These are phyloP conservation scores for Mallotus nudiflorus DNA, from an alignment of 345 rosid genomes.

Conservation along the genomic window DNA sequence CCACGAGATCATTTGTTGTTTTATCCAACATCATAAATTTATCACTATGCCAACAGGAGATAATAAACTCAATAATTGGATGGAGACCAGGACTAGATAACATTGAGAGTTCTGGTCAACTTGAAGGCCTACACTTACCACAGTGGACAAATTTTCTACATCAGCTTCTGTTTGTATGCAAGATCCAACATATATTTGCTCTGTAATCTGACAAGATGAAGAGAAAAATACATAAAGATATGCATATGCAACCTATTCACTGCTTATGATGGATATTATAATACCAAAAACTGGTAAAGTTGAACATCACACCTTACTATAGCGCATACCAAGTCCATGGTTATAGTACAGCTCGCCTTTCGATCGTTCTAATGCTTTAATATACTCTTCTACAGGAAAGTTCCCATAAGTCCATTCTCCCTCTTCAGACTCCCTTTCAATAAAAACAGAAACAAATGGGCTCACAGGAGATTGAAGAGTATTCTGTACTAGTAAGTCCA, in stretches of 20 bases:
- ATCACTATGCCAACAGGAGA: neutral
- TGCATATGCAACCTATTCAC: neutral
- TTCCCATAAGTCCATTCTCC: conserved; percentile 94
- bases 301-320: conserved; percentile 66
- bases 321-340: conserved; percentile 85
- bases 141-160: conserved; percentile 56
- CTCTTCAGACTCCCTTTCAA: conserved; percentile 67
- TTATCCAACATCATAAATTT: neutral
- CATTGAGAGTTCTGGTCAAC: neutral
- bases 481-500: conserved; percentile 33
- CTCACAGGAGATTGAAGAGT: conserved; percentile 46
- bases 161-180: conserved; percentile 84
- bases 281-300: neutral
- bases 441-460: conserved; percentile 66
- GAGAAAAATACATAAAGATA: neutral
- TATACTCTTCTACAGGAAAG: conserved; percentile 85
- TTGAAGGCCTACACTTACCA: conserved; percentile 53
- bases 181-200: conserved; percentile 87
- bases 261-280: neutral
- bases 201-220: conserved; percentile 62
- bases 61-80: neutral
- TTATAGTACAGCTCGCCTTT: conserved; percentile 86
- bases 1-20: neutral
- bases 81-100: neutral
- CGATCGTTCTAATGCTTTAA: conserved; percentile 81